phyloP scores from a whole-genome alignment of 2,329 filamentous ascomycete genomes.

The Trichoderma atrobrunneum region DNA sequence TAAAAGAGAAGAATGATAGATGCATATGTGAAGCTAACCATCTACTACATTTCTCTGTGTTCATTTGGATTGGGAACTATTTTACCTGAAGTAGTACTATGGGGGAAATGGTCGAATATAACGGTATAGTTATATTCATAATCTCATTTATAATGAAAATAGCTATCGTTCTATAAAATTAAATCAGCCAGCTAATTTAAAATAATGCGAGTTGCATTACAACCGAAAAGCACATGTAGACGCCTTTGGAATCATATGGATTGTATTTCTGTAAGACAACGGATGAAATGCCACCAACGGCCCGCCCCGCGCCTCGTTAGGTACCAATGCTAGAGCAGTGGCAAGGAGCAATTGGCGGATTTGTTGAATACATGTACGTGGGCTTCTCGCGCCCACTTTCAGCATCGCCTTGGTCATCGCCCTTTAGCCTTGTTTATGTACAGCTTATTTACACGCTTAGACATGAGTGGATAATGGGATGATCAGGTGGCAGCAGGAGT shows the following conservation, averaged over 20 bases:
- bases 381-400: neutral
- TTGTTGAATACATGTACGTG: neutral
- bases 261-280: neutral
- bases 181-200: no score
- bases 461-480: neutral
- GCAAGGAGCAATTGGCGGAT: neutral
- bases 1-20: no score
- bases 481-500: neutral
- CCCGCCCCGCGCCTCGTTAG: neutral
- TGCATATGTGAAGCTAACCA: no score
- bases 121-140: no score
- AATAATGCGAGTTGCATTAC: no score
- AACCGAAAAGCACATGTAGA: no score
- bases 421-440: neutral
- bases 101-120: no score
- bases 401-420: neutral
- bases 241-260: neutral
- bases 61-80: no score
- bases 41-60: no score
- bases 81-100: no score
- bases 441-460: neutral
- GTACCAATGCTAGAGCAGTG: neutral
- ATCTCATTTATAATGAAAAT: no score
- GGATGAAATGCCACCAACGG: neutral
- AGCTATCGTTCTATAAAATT: no score